These are phyloP conservation scores for Jasminum sambac DNA, from an alignment of 257 asterid species.

Conservation along the genomic window DNA sequence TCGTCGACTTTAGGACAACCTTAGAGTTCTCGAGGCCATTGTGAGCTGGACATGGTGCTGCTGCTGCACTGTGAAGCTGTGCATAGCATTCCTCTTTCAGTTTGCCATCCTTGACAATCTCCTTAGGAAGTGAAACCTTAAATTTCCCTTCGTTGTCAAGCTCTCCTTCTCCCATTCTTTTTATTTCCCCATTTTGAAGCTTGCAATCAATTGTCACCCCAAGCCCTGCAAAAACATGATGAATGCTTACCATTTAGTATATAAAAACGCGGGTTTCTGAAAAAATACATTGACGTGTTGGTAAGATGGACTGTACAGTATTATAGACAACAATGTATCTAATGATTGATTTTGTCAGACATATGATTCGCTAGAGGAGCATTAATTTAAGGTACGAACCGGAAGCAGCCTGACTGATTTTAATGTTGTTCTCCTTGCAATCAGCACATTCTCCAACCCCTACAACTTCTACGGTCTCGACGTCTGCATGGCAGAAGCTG, in stretches of 20 bases:
- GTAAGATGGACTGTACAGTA: not conserved
- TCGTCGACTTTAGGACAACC: conserved; percentile 40
- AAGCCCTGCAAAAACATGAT: conserved; percentile 37
- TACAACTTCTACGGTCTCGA: conserved; percentile 35
- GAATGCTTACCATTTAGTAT: not conserved
- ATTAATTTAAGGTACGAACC: conserved; percentile 29
- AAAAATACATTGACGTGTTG: not conserved
- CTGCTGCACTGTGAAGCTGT: conserved; percentile 46
- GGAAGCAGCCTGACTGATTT: conserved; percentile 41
- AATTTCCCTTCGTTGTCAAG: conserved; percentile 46
- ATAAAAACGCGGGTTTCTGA: not conserved
- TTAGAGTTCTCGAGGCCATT: conserved; percentile 39
- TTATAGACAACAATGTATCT: not conserved
- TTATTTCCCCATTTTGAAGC: conserved; percentile 31
- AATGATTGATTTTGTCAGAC: not conserved
- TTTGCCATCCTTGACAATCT: conserved; percentile 33
- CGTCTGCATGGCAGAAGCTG: conserved; percentile 34
- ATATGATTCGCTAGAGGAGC: no score
- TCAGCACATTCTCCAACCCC: conserved; percentile 56
- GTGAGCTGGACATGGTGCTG: conserved; percentile 44
- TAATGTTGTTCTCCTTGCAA: conserved; percentile 41
- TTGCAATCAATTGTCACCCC: conserved; percentile 49
- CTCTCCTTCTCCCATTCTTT: conserved; percentile 41
- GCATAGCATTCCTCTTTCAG: conserved; percentile 45
- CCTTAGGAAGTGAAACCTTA: conserved; percentile 31